Conservation (phyloP, 768 basidiomycete species). For the Dictyophora rubrovolvata region DNA sequence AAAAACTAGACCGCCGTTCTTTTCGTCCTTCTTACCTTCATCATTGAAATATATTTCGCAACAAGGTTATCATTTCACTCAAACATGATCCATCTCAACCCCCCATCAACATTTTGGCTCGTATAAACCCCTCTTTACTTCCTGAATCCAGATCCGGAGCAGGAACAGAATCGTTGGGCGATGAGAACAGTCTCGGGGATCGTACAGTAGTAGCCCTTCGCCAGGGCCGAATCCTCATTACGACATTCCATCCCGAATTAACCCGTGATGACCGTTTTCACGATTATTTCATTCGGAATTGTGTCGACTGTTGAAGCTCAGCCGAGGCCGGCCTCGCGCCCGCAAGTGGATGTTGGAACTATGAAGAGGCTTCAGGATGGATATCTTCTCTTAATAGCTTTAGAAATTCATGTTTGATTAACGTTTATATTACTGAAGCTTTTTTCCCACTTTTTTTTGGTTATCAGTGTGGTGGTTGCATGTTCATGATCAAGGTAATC, state of each 20-base stretch:
- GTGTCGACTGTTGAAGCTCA: constrained; percentile 32
- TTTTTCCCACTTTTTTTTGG: too few species aligned
- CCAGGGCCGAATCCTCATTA: constrained; percentile 76
- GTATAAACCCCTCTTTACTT: constrained; percentile 46
- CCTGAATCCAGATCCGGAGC: constrained; percentile 13
- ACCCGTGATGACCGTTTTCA: constrained; percentile 83
- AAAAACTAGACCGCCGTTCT: neutral
- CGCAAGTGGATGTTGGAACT: neutral
- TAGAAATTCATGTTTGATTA: neutral
- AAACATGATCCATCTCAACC: constrained; percentile 33
- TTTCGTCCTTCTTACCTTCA: neutral
- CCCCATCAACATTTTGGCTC: constrained; percentile 61
- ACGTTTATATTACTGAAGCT: too few species aligned
- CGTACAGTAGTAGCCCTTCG: constrained; percentile 73
- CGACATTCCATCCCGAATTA: constrained; percentile 92
- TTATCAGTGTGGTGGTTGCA: too few species aligned
- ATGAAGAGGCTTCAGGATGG: neutral
- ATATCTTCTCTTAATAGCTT: neutral
- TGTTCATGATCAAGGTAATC: too few species aligned
- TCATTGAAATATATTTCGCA: neutral
- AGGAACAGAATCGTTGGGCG: constrained; percentile 27
- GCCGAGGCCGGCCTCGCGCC: neutral
- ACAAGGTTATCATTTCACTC: constrained; percentile 54
- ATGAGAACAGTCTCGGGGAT: constrained; percentile 40
- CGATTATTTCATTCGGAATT: constrained; percentile 77